These are phyloP conservation scores for Thielaviopsis punctulata DNA, from an alignment of 2,329 filamentous ascomycete species.

Conservation along the genomic window DNA sequence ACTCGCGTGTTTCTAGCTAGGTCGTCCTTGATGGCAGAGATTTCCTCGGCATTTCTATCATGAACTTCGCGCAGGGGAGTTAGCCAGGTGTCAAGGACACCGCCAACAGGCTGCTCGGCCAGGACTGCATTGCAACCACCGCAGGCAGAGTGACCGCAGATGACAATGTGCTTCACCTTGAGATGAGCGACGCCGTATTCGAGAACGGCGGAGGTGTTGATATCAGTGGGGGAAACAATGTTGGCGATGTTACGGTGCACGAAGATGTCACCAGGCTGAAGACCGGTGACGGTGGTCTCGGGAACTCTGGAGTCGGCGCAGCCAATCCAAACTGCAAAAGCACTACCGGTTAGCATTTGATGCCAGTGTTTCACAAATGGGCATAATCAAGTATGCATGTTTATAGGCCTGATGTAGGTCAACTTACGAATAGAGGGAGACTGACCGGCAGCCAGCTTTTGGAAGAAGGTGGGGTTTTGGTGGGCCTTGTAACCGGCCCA, in stretches of 20 bases:
- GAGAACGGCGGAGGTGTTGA: slow-evolving; percentile 58
- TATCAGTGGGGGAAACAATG: slow-evolving; percentile 56
- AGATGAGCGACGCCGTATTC: slow-evolving; percentile 62
- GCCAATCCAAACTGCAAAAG: slow-evolving; percentile 55
- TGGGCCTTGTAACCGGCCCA: slow-evolving; percentile 50
- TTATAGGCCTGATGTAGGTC: neutral
- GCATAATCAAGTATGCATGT: neutral
- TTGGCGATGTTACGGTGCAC: slow-evolving; percentile 87
- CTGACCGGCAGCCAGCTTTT: slow-evolving; percentile 49
- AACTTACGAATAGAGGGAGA: slow-evolving; percentile 40
- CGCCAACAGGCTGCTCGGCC: slow-evolving; percentile 28
- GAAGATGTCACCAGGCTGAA: slow-evolving; percentile 71
- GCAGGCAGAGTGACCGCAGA: slow-evolving; percentile 53
- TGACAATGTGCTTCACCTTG: slow-evolving; percentile 51
- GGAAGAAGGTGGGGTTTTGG: slow-evolving; percentile 55
- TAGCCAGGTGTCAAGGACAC: slow-evolving; percentile 38
- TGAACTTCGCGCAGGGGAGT: slow-evolving; percentile 31
- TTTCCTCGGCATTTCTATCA: slow-evolving; percentile 33
- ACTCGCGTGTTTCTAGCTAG: slow-evolving; percentile 40
- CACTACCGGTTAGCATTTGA: no score
- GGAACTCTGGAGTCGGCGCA: slow-evolving; percentile 76
- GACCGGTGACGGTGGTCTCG: slow-evolving; percentile 63
- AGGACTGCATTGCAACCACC: slow-evolving; percentile 48
- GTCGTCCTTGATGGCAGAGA: slow-evolving; percentile 35
- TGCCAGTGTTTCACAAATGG: no score